phyloP scores from a whole-genome alignment of 2,329 filamentous ascomycete species.

The Xylaria sp. region DNA sequence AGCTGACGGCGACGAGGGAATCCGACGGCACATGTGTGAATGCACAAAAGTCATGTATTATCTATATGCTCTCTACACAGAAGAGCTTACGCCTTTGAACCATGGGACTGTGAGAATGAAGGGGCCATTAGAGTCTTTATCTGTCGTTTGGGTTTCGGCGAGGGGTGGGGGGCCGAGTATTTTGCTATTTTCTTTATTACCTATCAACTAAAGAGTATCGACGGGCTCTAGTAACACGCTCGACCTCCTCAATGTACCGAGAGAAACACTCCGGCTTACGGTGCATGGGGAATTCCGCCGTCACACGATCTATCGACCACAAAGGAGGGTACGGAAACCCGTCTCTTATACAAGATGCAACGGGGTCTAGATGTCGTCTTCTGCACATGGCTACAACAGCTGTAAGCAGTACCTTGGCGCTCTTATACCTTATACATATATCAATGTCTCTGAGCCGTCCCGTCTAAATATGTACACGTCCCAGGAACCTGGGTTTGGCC shows the following conservation, averaged over 20 bases:
- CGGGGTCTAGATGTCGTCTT: conserved; percentile 13
- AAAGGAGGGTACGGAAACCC: conserved; percentile 21
- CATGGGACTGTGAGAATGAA: not conserved
- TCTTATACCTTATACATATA: conserved; percentile 23
- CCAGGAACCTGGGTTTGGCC: conserved; percentile 20
- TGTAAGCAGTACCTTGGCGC: conserved; percentile 21
- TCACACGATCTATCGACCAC: conserved; percentile 16
- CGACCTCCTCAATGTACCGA: not conserved
- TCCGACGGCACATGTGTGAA: conserved; percentile 6
- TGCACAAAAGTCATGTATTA: not conserved
- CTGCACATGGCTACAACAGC: conserved; percentile 3
- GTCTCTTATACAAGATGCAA: conserved; percentile 12
- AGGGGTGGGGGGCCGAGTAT: not conserved
- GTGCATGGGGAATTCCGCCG: conserved; percentile 15
- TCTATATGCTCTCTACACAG: not conserved
- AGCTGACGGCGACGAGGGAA: conserved; percentile 16
- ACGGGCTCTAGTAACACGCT: not conserved
- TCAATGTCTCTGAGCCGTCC: not conserved
- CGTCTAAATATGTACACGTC: not conserved
- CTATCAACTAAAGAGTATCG: not conserved
- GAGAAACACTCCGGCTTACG: conserved; percentile 20
- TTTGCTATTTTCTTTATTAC: not conserved
- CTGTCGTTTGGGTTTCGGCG: not conserved
- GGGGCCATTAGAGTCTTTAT: not conserved
- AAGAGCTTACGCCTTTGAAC: not conserved